Base-by-base conservation (phyloP, 108 stramenopile species). In the Pelagomonas calceolata region DNA sequence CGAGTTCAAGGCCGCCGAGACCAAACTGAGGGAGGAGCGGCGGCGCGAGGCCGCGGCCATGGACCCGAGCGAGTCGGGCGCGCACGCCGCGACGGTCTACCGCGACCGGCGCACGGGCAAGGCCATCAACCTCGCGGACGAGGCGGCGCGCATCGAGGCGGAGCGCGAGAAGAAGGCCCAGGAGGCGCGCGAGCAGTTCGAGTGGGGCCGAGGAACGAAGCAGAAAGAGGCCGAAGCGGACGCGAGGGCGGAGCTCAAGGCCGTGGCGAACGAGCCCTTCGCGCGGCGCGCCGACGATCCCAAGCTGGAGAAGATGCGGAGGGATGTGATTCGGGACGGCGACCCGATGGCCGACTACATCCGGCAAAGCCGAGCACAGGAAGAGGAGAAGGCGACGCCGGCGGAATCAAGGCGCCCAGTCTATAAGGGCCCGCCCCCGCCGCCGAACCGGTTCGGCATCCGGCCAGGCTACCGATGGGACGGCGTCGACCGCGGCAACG, bases 391-490 rank as follows among this genome's bases (percentile, higher is more conserved):
- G 30, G 60, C 51, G 10, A 18, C 0, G 14, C 68, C 68, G 69
- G 67, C 69, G 37, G 68, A 46, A 63, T 74, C 73, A n/a, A 68
- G 44, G 4, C 85, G 80, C 77, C 91, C 90, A n/a, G 46, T 85
- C 32, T 98, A 98, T 85, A 92, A 92, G 79, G 98, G 98, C 26
- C 95, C 98, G 21, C 76, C 82, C 31, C 89, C 94, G 21, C 92
- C 88, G 76, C 90, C 94, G 0, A 97, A 97, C 77, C 90, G 96
- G 36, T 95, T 88, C 77, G 85, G 85, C 21, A 92, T 98, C 44
- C 84, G 84, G 4, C 98, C 98, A 1, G 98, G 98, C 34, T 97
- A 97, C 79, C 84, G 98, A 5, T 98, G 97, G 97, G 97, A 98
- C 84, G 98, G 95, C 18, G 84, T 91, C 34, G 95, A 95, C 78